Evolutionary conservation across 208 protist species (phyloP), one percentile per base, ranked within the genome.

Genomic region (Leishmania tarentolae): DNA sequence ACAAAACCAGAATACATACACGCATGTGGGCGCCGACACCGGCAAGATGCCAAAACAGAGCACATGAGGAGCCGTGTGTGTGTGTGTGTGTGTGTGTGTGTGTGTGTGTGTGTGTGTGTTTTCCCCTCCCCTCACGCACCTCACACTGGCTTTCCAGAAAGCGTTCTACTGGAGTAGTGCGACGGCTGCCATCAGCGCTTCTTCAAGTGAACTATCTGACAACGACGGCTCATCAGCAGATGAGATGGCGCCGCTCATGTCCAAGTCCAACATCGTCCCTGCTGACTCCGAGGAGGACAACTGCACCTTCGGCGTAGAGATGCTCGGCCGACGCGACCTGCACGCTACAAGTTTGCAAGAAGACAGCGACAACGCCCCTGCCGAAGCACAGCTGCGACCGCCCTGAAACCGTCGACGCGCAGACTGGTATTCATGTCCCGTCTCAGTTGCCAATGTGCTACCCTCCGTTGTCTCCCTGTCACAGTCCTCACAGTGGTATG

Each of bases 241-340:
- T 21, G 42, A 40, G 44, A 61, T 40, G 47, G 28, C 35, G 24
- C 31, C n/a, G 72, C 21, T 28, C 52, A 61, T 61, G 11, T 76
- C 72, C 44, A 46, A 76, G 47, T 76, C 47, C 72, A 40, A 28
- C 31, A 35, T 35, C 72, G 72, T 76, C 44, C 28, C 52, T n/a
- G 74, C 53, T 13, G 74, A 77, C 74, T 77, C 53, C 17, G 72
- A 76, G 9, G n/a, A 77, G n/a, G 74, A 61, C n/a, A 53, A 66
- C 47, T 47, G 53, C 74, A n/a, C 3, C 28, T 40, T 28, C 35
- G 74, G 53, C 21, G 17, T 66, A 8, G 15, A 77, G 11, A 61
- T n/a, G 40, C 74, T 61, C 56, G 74, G 13, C 37, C 47, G 35
- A 40, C 47, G n/a, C n/a, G 74, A 42, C 42, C 37, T n/a, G 35